These are phyloP conservation scores for Fusarium metavorans DNA, from an alignment of 2,329 filamentous ascomycete species.

Conservation along the genomic window DNA sequence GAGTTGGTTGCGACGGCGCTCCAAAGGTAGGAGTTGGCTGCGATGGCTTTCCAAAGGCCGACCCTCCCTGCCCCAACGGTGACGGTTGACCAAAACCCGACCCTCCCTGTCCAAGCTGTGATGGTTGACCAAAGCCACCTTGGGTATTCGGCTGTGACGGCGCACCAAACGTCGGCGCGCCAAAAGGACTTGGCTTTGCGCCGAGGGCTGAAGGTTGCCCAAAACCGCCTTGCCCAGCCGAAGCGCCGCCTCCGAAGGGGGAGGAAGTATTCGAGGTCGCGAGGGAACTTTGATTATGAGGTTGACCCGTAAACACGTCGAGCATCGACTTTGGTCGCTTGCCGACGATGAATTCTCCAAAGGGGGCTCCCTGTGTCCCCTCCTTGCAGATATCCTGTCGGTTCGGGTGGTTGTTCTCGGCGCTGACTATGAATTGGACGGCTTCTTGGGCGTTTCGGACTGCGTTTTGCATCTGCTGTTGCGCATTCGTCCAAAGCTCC, in stretches of 20 bases:
- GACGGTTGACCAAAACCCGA: background rate
- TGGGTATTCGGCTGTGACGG: background rate
- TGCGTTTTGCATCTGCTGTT: slow-evolving; percentile 79
- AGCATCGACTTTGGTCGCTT: slow-evolving; percentile 45
- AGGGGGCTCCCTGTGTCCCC: slow-evolving; percentile 57
- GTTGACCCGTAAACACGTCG: slow-evolving; percentile 45
- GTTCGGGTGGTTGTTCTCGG: slow-evolving; percentile 80
- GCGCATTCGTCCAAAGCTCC: slow-evolving; percentile 71
- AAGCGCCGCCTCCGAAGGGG: slow-evolving; percentile 48
- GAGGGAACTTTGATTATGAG: slow-evolving; percentile 58
- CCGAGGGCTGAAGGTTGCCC: slow-evolving; percentile 50
- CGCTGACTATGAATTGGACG: slow-evolving; percentile 74
- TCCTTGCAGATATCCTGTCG: slow-evolving; percentile 72
- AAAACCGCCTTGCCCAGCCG: slow-evolving; percentile 49
- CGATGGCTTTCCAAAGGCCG: slow-evolving; percentile 37
- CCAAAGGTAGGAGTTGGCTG: slow-evolving; percentile 58
- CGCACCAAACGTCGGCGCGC: background rate
- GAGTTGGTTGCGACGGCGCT: slow-evolving; percentile 47
- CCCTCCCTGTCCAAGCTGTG: background rate
- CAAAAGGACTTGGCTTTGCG: slow-evolving; percentile 48
- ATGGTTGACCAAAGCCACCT: background rate
- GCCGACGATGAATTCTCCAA: slow-evolving; percentile 59
- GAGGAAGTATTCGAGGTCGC: slow-evolving; percentile 43
- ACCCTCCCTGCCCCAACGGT: background rate
- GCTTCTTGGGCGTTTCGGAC: slow-evolving; percentile 78